A percentile compares a stretch with the other conserved stretches of the same genome.
These are phyloP conservation scores for Kwoniella newhampshirensis DNA, from an alignment of 768 basidiomycete species.

Conservation along the genomic window DNA sequence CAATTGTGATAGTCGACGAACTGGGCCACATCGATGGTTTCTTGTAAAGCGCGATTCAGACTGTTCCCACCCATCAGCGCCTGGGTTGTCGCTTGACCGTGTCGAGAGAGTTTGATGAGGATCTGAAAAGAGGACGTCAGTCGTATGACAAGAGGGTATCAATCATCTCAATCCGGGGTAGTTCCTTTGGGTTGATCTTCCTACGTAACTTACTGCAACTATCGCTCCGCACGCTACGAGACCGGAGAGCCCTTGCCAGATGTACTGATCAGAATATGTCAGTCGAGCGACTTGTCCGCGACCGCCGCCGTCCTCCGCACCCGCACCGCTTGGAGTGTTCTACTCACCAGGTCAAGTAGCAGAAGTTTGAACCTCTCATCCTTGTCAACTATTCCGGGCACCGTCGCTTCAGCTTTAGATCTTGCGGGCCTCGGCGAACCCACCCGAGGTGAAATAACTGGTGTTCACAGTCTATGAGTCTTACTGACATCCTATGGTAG, in stretches of 20 bases:
- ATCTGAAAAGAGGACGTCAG: conserved; percentile 1
- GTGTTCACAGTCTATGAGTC: too few relatives aligned
- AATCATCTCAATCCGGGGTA: too few relatives aligned
- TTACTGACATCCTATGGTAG: too few relatives aligned
- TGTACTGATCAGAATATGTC: conserved; percentile 11
- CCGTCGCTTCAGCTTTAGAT: too few relatives aligned
- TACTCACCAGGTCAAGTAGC: conserved; percentile 16
- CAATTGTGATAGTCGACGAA: too few relatives aligned
- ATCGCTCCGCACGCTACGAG: conserved; percentile 22
- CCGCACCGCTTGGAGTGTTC: too few relatives aligned
- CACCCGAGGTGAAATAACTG: conserved; percentile 9
- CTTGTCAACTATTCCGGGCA: too few relatives aligned
- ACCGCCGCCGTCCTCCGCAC: background rate
- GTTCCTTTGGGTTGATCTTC: background rate
- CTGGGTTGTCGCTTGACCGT: conserved; percentile 6
- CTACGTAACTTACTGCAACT: conserved; percentile 10
- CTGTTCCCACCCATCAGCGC: conserved; percentile 8
- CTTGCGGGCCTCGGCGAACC: too few relatives aligned
- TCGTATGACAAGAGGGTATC: too few relatives aligned
- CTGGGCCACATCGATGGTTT: background rate
- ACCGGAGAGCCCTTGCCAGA: conserved; percentile 33
- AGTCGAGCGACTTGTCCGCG: background rate
- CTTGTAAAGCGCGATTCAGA: conserved; percentile 10
- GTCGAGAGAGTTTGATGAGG: conserved; percentile 3
- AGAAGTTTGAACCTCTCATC: conserved; percentile 13